Percentiles rank a stretch among this genome's conserved stretches.
Conservation (phyloP, 495 filamentous ascomycete genomes). For the Aspergillus coremiiformis region DNA sequence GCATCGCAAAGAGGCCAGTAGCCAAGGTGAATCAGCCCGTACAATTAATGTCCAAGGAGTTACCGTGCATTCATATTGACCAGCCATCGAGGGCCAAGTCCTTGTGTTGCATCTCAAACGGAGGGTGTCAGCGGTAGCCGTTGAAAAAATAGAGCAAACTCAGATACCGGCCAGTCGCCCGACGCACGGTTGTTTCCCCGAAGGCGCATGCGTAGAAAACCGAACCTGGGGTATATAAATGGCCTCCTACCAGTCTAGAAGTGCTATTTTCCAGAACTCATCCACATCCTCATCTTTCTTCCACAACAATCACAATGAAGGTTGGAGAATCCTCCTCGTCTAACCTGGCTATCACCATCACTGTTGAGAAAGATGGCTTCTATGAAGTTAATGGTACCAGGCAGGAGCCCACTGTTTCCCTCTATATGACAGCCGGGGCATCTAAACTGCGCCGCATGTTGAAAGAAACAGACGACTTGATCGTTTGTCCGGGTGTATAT, state of each 20-base stretch:
- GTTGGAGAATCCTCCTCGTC: conserved; percentile 5
- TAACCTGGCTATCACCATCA: conserved; percentile 30
- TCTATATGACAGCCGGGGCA: conserved; percentile 33
- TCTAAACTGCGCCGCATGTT: conserved; percentile 43
- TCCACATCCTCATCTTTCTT: neutral
- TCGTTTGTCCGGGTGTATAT: conserved; percentile 60
- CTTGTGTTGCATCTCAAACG: neutral
- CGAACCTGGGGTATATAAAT: conserved; percentile 4
- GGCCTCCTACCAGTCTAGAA: neutral
- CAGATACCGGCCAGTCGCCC: neutral
- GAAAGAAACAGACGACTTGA: conserved; percentile 30
- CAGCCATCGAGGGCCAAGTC: neutral
- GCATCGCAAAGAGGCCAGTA: neutral
- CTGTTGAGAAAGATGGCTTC: conserved; percentile 32
- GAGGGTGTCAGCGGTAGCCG: neutral
- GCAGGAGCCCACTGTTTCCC: conserved; percentile 25
- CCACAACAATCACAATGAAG: conserved; percentile 8
- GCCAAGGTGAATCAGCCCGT: neutral
- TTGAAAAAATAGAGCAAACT: neutral
- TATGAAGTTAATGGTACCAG: conserved; percentile 30
- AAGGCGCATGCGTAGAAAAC: neutral
- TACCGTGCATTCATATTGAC: neutral
- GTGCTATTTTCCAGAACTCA: neutral
- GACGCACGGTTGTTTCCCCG: neutral
- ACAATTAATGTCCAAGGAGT: neutral